A percentile compares a stretch with the other conserved stretches of the same genome.
These are phyloP conservation scores for Tanacetum coccineum DNA, from an alignment of 129 eudicot genomes.

Conservation along the genomic window DNA sequence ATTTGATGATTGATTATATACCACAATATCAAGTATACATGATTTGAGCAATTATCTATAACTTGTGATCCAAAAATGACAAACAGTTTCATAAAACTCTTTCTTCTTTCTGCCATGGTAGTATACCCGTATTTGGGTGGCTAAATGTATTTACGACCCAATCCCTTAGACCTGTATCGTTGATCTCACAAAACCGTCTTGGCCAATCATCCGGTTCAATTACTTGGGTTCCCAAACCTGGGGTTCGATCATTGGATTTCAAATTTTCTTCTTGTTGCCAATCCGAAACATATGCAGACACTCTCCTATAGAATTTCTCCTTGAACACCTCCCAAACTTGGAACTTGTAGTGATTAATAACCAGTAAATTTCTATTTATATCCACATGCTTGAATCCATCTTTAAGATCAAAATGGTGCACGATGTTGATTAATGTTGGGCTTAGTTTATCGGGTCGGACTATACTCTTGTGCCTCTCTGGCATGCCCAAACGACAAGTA, in stretches of 20 bases:
- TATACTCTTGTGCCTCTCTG: constrained; percentile 84
- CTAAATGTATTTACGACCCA: constrained; percentile 39
- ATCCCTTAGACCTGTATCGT: constrained; percentile 49
- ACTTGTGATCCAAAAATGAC: constrained; percentile 4
- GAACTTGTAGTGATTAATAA: constrained; percentile 83
- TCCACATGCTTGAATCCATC: constrained; percentile 39
- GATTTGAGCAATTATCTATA: constrained; percentile 11
- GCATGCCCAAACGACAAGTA: constrained; percentile 53
- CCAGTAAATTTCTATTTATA: constrained; percentile 35
- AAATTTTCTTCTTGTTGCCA: constrained; percentile 64
- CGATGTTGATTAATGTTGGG: constrained; percentile 57
- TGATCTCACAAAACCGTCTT: constrained; percentile 58
- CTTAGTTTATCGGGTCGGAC: constrained; percentile 55
- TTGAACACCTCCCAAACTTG: constrained; percentile 81
- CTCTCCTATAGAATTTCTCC: constrained; percentile 74
- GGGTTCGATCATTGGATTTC: constrained; percentile 73
- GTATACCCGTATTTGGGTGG: constrained; percentile 40
- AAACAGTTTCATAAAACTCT: constrained; percentile 15
- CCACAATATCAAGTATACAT: constrained; percentile 15
- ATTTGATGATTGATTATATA: constrained; percentile 1
- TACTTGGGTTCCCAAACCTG: constrained; percentile 71
- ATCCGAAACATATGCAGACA: constrained; percentile 75
- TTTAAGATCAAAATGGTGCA: constrained; percentile 71
- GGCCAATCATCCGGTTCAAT: constrained; percentile 72
- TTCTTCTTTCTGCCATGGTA: constrained; percentile 59